Evolutionary conservation across 2,329 filamentous ascomycete genomes (phyloP), one percentile per base, ranked within the genome.

Genomic region (Blumeriella jaapii): DNA sequence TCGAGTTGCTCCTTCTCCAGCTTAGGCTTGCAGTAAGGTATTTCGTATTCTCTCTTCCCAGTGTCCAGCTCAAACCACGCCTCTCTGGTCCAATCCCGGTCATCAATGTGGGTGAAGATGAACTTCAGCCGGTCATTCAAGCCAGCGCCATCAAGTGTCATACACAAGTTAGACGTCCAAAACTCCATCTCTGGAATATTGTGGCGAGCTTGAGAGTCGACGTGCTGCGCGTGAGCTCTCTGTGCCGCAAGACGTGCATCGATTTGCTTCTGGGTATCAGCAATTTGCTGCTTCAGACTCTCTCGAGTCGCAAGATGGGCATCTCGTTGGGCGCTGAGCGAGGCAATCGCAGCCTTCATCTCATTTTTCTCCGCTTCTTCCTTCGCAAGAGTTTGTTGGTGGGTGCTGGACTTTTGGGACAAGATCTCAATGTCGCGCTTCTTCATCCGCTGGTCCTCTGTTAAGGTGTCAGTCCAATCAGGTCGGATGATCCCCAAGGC

Each of bases 131-230:
- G 71, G 59, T 95, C 87, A 44, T 83, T 78, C 54, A 74, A 72
- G 1, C 84, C 87, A 0, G 83, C 82, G 2, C 89, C 89, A 55
- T 96, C 89, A 53, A 98, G 93, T 41, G 81, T 69, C 55, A 96
- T 59, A 39, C 89, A 87, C 40, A 98, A 65, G 55, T 89, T 91
- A 36, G 80, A 81, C 57, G 93, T 82, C 91, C 91, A 98, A 56
- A 96, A 96, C 48, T 87, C 82, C 29, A 98, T 69, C 63, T 98
- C 91, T 0, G 91, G 91, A 27, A 83, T 73, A 59, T 98, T 96
- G 60, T 89, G 82, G 20, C 85, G 74, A 35, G 82, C 74, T 61
- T 96, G 89, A 2, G 79, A 72, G 51, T 93, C 84, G 23, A 93
- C 67, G 49, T 84, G 77, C 43, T 74, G 70, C 30, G 82, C 76